Conservation (phyloP, 441 rosid species). For the Mallotus japonicus region DNA sequence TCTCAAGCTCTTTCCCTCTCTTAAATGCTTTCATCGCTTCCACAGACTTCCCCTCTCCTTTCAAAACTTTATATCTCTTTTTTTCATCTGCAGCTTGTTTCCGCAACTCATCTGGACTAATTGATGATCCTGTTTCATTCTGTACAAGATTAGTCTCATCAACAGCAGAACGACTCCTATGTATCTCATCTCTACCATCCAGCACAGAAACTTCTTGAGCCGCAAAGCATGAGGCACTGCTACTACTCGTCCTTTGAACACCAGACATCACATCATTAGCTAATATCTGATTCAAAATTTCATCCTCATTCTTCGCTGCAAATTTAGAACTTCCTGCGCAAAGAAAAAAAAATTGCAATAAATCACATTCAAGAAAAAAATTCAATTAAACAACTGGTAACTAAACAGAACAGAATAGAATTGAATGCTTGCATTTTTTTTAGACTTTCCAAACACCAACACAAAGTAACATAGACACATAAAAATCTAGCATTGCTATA, state of each 20-base stretch:
- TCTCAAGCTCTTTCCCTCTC: conserved; percentile 94
- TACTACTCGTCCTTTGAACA: conserved; percentile 28
- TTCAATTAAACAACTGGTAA: too few relatives aligned
- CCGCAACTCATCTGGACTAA: conserved; percentile 68
- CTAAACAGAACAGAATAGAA: too few relatives aligned
- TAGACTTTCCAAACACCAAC: too few relatives aligned
- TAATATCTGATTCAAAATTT: conserved; percentile 56
- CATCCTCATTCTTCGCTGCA: conserved; percentile 54
- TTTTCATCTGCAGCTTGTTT: conserved; percentile 77
- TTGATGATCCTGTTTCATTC: conserved; percentile 39
- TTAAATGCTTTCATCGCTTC: conserved; percentile 88
- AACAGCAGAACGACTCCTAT: conserved; percentile 26
- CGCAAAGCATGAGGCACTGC: conserved; percentile 35
- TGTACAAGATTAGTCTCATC: conserved; percentile 27
- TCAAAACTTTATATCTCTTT: conserved; percentile 62
- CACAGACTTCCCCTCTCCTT: conserved; percentile 75
- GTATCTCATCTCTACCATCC: conserved; percentile 36
- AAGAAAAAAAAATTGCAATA: conserved; percentile 10
- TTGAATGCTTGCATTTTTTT: too few relatives aligned
- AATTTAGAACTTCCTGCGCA: conserved; percentile 52
- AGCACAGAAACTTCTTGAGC: conserved; percentile 25
- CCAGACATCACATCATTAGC: conserved; percentile 44
- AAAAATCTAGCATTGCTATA: not conserved
- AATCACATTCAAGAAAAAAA: too few relatives aligned
- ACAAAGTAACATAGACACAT: too few relatives aligned